These are phyloP conservation scores for Colletotrichum gloeosporioides DNA, from an alignment of 2,329 filamentous ascomycete genomes.

Conservation along the genomic window DNA sequence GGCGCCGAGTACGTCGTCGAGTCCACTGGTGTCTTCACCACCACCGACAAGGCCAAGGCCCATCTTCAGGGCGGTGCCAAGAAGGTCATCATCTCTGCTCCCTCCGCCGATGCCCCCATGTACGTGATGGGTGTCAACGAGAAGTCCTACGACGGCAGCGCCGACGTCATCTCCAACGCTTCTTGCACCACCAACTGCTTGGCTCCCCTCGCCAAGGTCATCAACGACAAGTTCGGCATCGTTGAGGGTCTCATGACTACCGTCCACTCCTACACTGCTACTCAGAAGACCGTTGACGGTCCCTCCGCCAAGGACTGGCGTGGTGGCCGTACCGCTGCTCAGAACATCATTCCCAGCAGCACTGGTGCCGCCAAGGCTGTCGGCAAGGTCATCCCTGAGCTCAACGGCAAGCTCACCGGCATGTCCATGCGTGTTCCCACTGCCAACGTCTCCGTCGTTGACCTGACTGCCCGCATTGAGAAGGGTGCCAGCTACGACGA, in stretches of 20 bases:
- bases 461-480: slow-evolving; percentile 92
- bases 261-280: slow-evolving; percentile 99
- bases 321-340: slow-evolving; percentile 96
- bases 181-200: slow-evolving; percentile 99
- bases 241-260: slow-evolving; percentile 99
- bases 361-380: slow-evolving; percentile 99
- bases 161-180: slow-evolving; percentile 97
- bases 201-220: slow-evolving; percentile 98
- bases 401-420: slow-evolving; percentile 99
- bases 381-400: slow-evolving; percentile 97
- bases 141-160: slow-evolving; percentile 87
- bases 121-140: slow-evolving; percentile 99
- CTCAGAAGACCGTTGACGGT: slow-evolving; percentile 99
- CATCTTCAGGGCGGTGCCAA: slow-evolving; percentile 97
- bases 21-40: slow-evolving; percentile 99
- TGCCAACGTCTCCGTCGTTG: slow-evolving; percentile 98
- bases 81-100: slow-evolving; percentile 95
- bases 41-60: slow-evolving; percentile 90
- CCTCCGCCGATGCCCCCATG: slow-evolving; percentile 97
- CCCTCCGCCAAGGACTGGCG: slow-evolving; percentile 99
- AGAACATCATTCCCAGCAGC: slow-evolving; percentile 99
- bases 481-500: slow-evolving; percentile 87
- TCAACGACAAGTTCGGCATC: slow-evolving; percentile 98
- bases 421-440: slow-evolving; percentile 99
- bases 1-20: slow-evolving; percentile 95